Conservation (phyloP, 164 flowering plant genomes). For the Malania oleifera region DNA sequence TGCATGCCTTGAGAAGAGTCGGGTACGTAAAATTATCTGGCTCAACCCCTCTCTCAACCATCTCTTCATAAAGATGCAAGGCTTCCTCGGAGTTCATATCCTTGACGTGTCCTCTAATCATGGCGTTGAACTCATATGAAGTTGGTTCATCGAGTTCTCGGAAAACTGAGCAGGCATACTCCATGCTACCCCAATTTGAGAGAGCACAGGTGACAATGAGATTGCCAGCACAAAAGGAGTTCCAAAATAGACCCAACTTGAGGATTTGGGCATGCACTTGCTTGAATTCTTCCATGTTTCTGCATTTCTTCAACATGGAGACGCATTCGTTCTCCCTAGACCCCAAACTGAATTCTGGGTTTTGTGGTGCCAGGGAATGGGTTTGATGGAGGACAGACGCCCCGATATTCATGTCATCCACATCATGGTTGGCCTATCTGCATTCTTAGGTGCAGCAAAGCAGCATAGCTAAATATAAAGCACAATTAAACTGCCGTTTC, state of each 20-base stretch:
- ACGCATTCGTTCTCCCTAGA: constrained; percentile 49
- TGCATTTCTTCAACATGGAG: constrained; percentile 53
- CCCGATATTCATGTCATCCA: constrained; percentile 44
- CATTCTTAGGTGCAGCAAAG: too few relatives aligned
- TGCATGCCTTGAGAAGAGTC: constrained; percentile 59
- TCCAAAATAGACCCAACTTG: constrained; percentile 45
- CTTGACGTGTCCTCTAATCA: constrained; percentile 68
- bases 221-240: constrained; percentile 38
- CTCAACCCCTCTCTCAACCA: constrained; percentile 47
- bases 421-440: constrained; percentile 17
- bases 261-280: constrained; percentile 57
- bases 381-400: constrained; percentile 47
- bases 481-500: too few relatives aligned
- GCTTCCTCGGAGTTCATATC: constrained; percentile 37
- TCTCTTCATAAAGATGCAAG: constrained; percentile 36
- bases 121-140: constrained; percentile 54
- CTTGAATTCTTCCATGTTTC: constrained; percentile 59
- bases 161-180: constrained; percentile 73
- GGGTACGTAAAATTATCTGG: constrained; percentile 74
- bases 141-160: constrained; percentile 49
- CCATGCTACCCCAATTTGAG: constrained; percentile 79
- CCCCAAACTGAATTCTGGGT: constrained; percentile 25
- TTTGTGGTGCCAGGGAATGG: constrained; percentile 21
- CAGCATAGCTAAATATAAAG: too few relatives aligned
- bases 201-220: constrained; percentile 60